phyloP scores from a whole-genome alignment of 2,329 filamentous ascomycete genomes.

The Ceratocystis destructans region DNA sequence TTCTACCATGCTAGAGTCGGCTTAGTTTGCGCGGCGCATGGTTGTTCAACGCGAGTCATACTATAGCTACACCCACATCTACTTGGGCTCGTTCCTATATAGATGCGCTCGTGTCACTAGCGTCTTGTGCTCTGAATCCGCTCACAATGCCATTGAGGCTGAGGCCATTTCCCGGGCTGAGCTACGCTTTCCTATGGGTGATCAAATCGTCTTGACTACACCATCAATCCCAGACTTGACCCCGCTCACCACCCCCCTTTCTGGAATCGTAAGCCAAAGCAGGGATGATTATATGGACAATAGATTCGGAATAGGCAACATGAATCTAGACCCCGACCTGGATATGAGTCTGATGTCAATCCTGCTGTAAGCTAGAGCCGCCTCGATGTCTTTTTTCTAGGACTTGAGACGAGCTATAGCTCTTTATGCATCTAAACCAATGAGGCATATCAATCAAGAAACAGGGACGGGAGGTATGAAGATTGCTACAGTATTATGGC shows the following conservation, averaged over 20 bases:
- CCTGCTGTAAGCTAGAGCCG: background rate
- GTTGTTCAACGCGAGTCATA: constrained; percentile 3
- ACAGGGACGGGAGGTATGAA: too few species aligned
- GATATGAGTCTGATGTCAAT: background rate
- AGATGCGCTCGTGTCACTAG: background rate
- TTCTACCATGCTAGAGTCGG: constrained; percentile 8
- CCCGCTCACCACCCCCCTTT: background rate
- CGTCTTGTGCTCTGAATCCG: background rate
- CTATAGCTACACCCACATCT: constrained; percentile 5
- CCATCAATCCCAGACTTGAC: background rate
- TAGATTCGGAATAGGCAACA: background rate
- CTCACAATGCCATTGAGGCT: constrained; percentile 3
- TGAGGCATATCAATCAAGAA: too few species aligned
- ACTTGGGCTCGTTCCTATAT: constrained; percentile 9
- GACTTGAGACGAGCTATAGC: too few species aligned
- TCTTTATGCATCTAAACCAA: too few species aligned
- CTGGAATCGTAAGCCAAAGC: background rate
- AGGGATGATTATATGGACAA: background rate
- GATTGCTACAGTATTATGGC: too few species aligned
- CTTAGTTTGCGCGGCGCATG: constrained; percentile 14
- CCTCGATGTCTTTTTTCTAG: too few species aligned
- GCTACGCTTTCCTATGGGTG: background rate
- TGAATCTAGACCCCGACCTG: background rate
- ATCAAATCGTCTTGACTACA: background rate
- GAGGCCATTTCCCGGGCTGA: background rate